Base-by-base conservation (phyloP, 164 flowering plant species). In the Aristolochia californica region DNA sequence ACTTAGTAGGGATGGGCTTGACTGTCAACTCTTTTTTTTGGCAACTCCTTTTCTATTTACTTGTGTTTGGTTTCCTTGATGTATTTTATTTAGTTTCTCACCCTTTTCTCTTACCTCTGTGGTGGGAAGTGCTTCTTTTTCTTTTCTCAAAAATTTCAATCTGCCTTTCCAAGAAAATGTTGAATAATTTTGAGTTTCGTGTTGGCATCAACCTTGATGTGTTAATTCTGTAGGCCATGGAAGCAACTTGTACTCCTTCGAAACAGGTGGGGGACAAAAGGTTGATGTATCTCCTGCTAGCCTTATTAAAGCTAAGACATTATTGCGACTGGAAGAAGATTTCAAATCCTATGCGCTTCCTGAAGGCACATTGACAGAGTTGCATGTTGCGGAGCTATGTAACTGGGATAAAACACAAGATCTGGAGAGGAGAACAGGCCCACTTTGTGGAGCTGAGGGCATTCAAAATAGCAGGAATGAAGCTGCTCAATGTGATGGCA, bases 251-350 rank as follows among this genome's bases (percentile, higher is more conserved):
- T 59, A 79, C 4, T 75, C 87, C 20, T 84, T 83, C 66, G 77
- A 75, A 61, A 75, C 86, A 13, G 83, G 78, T 23, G 79, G 86
- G 15, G 87, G 88, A 67, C 80, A 83, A 70, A 44, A n/a, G 30
- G 85, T 86, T 18, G 66, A 69, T 48, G 58, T 90, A 63, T 85
- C 95, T 62, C 69, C 89, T 59, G 75, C 78, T 38, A 91, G 90
- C 67, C 75, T 90, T 38, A 34, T 60, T 12, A 89, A 71, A 78
- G 99, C 95, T 22, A 78, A 83, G 72, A 60, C 79, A 38, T 72
- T 93, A 68, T 66, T 89, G 69, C 83, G 86, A n/a, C 60, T 80
- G 61, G 83, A 80, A 13, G 81, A 80, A 64, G 72, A 57, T 58
- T 18, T 57, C 50, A 69, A 45, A 38, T 53, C 30, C 18, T 49